Evolutionary conservation across 176 grass and related monocot genomes (phyloP).

Genomic region (Melocanna baccifera): DNA sequence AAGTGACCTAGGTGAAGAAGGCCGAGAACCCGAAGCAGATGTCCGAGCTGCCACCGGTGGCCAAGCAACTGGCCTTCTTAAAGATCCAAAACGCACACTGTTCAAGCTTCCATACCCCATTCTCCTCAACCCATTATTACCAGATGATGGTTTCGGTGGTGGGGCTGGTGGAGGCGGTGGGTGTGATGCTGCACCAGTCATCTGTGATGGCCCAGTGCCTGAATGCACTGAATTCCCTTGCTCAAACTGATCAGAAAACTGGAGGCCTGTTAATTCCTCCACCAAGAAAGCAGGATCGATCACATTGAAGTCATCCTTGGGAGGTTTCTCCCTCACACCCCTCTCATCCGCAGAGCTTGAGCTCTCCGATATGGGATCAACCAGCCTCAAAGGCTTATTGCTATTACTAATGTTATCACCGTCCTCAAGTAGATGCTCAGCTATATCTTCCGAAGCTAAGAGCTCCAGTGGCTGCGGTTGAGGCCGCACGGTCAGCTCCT

Average conservation of each 20-base stretch:
- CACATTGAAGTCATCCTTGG: conserved; percentile 38
- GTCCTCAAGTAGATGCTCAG: conserved; percentile 47
- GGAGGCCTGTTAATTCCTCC: conserved; percentile 45
- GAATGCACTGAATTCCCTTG: conserved; percentile 35
- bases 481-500: conserved; percentile 35
- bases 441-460: conserved; percentile 18
- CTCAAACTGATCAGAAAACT: conserved; percentile 42
- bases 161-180: conserved; percentile 79
- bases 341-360: conserved; percentile 30
- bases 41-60: conserved; percentile 50
- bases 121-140: conserved; percentile 57
- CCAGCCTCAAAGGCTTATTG: conserved; percentile 40
- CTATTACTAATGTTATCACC: conserved; percentile 19
- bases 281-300: conserved; percentile 43
- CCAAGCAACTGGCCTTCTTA: conserved; percentile 81
- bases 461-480: conserved; percentile 44
- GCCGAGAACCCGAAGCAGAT: conserved; percentile 71
- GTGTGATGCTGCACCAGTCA: conserved; percentile 40
- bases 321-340: conserved; percentile 46
- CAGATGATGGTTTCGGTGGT: conserved; percentile 60
- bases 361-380: conserved; percentile 37
- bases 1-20: conserved; percentile 88
- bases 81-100: conserved; percentile 61
- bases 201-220: conserved; percentile 44
- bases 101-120: conserved; percentile 57